phyloP scores from a whole-genome alignment of 805 yeast genomes.

The Diddensiella transvaalensis region DNA sequence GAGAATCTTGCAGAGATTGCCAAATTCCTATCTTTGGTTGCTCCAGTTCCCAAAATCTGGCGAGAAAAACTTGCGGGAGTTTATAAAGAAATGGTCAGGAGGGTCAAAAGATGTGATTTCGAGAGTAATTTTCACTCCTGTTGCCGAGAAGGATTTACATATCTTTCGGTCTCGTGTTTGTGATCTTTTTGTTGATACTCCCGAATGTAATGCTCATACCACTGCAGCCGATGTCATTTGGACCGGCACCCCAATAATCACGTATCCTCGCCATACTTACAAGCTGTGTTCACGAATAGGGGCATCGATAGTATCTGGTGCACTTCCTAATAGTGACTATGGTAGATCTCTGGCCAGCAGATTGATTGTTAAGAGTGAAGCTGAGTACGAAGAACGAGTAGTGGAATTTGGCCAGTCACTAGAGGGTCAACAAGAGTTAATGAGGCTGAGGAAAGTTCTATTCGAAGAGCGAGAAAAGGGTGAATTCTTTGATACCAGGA shows the following conservation, averaged over 20 bases:
- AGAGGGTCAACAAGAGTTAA: constrained; percentile 17
- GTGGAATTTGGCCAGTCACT: constrained; percentile 21
- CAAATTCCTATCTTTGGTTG: constrained; percentile 33
- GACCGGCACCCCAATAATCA: constrained; percentile 33
- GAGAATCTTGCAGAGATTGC: constrained; percentile 25
- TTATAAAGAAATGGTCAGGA: constrained; percentile 29
- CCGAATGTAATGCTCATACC: constrained; percentile 37
- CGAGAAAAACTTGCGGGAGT: constrained; percentile 21
- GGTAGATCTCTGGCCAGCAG: constrained; percentile 12
- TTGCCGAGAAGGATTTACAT: constrained; percentile 33
- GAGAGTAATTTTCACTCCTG: constrained; percentile 33
- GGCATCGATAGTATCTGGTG: constrained; percentile 28
- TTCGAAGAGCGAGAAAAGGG: constrained; percentile 24
- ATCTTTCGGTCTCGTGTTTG: constrained; percentile 31
- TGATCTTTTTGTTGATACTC: constrained; percentile 34
- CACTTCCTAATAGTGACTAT: constrained; percentile 15
- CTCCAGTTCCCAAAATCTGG: constrained; percentile 34
- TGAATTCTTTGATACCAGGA: constrained; percentile 27
- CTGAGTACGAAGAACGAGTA: constrained; percentile 28
- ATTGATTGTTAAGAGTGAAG: constrained; percentile 25
- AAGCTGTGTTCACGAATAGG: constrained; percentile 34
- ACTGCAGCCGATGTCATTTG: constrained; percentile 35
- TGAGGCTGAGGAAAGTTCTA: constrained; percentile 21
- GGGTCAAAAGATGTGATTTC: constrained; percentile 19
- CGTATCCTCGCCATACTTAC: constrained; percentile 29